These are phyloP conservation scores for Sclerotinia glacialis DNA, from an alignment of 2,329 filamentous ascomycete species.

Conservation along the genomic window DNA sequence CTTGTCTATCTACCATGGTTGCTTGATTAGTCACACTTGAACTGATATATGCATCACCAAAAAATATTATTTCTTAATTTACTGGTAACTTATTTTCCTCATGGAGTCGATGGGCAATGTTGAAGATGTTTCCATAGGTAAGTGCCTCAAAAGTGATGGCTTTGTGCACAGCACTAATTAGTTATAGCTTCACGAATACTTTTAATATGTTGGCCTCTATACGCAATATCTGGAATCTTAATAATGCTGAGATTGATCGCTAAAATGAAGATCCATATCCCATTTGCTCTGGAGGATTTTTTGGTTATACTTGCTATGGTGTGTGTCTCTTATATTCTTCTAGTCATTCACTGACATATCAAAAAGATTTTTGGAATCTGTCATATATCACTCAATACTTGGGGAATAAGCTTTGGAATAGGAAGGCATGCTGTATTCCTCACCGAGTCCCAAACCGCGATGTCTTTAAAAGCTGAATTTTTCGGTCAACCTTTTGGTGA, in stretches of 20 bases:
- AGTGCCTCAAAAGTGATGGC: not conserved
- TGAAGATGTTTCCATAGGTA: constrained; percentile 16
- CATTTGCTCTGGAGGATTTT: constrained; percentile 11
- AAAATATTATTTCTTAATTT: not conserved
- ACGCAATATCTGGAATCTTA: constrained; percentile 12
- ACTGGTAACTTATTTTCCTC: not conserved
- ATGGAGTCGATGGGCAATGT: not conserved
- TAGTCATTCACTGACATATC: not conserved
- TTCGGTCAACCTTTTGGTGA: constrained; percentile 12
- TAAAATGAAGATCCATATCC: constrained; percentile 4
- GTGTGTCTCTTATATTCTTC: not conserved
- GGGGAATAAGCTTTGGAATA: constrained; percentile 13
- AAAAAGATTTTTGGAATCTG: constrained; percentile 11
- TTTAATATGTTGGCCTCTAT: constrained; percentile 19
- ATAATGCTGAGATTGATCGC: constrained; percentile 18
- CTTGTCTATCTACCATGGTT: not conserved
- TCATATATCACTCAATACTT: constrained; percentile 15
- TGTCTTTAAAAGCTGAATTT: constrained; percentile 10
- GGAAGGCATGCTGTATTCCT: constrained; percentile 1
- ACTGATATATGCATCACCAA: not conserved
- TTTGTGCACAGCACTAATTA: not conserved
- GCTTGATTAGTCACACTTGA: not conserved
- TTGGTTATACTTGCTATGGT: constrained; percentile 15
- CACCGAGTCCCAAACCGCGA: constrained; percentile 2
- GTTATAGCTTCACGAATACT: not conserved